Evolutionary conservation across 2,329 filamentous ascomycete species (phyloP).

Genomic region (Lecanicillium sp.): DNA sequence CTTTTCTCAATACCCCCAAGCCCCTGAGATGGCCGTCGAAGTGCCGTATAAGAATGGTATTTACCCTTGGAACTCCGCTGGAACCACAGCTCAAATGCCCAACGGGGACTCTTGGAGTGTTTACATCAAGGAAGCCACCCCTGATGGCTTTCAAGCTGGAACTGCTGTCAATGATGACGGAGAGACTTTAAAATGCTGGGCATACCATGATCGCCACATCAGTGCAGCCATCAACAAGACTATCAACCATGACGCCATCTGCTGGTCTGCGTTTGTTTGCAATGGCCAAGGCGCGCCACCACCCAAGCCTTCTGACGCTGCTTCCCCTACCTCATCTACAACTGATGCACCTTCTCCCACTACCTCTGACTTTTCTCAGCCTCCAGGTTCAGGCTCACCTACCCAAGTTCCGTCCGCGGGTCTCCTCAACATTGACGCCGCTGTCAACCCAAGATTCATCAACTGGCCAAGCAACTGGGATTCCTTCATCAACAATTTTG

Average conservation of each 20-base stretch:
- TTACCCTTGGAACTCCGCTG: slow-evolving; percentile 30
- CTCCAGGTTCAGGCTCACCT: slow-evolving; percentile 14
- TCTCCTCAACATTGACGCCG: slow-evolving; percentile 21
- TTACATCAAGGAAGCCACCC: slow-evolving; percentile 32
- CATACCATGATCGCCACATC: slow-evolving; percentile 31
- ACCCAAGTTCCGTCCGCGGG: slow-evolving; percentile 21
- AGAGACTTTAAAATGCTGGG: slow-evolving; percentile 31
- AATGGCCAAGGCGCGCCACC: slow-evolving; percentile 26
- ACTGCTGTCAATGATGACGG: slow-evolving; percentile 30
- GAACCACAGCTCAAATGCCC: slow-evolving; percentile 28
- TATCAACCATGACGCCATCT: slow-evolving; percentile 26
- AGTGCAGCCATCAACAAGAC: slow-evolving; percentile 30
- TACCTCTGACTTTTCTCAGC: slow-evolving; percentile 22
- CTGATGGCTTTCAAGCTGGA: slow-evolving; percentile 30
- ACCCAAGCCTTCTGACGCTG: slow-evolving; percentile 25
- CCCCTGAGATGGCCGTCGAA: slow-evolving; percentile 29
- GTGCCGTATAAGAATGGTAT: slow-evolving; percentile 28
- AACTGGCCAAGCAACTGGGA: slow-evolving; percentile 31
- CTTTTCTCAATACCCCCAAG: slow-evolving; percentile 24
- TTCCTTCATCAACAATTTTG: slow-evolving; percentile 29
- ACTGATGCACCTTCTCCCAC: slow-evolving; percentile 23
- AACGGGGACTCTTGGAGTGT: slow-evolving; percentile 32
- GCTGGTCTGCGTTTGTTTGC: slow-evolving; percentile 33
- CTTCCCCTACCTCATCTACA: slow-evolving; percentile 23
- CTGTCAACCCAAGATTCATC: slow-evolving; percentile 29